phyloP scores from a whole-genome alignment of 768 basidiomycete species.

The Pleurotus tuber-regium region DNA sequence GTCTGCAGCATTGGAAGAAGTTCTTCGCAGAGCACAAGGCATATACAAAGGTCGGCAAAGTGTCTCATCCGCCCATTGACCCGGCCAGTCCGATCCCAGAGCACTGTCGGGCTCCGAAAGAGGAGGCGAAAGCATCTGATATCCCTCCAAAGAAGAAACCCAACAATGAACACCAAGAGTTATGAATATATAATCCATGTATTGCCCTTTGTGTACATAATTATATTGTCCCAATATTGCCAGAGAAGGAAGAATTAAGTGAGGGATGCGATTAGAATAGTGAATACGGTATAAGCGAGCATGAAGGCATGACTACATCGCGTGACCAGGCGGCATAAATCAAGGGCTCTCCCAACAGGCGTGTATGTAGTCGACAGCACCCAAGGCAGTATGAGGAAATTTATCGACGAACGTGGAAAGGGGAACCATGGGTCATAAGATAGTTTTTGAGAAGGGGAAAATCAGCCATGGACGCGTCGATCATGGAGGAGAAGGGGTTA shows the following conservation, averaged over 20 bases:
- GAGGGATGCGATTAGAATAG: slow-evolving; percentile 1
- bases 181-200: slow-evolving; percentile 23
- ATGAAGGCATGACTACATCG: too few relatives aligned
- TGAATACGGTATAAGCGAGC: background rate
- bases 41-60: slow-evolving; percentile 76
- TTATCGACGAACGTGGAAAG: slow-evolving; percentile 33
- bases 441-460: slow-evolving; percentile 82
- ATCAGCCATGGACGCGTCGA: slow-evolving; percentile 78
- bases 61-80: slow-evolving; percentile 75
- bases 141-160: slow-evolving; percentile 20
- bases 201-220: slow-evolving; percentile 15
- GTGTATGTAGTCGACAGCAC: background rate
- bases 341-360: too few relatives aligned
- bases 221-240: slow-evolving; percentile 10
- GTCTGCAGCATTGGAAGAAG: slow-evolving; percentile 83
- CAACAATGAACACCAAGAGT: slow-evolving; percentile 32
- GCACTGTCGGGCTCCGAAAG: slow-evolving; percentile 69
- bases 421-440: slow-evolving; percentile 63
- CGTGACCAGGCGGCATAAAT: too few relatives aligned
- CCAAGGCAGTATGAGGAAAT: background rate
- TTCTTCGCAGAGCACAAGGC: slow-evolving; percentile 83
- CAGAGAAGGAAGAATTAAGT: slow-evolving; percentile 9
- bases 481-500: slow-evolving; percentile 55
- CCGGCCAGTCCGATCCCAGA: slow-evolving; percentile 70
- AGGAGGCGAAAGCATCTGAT: slow-evolving; percentile 27